Evolutionary conservation across 176 grass and related monocot genomes (phyloP), one percentile per base, ranked within the genome.

Genomic region (Hsuehochloa calcarea): DNA sequence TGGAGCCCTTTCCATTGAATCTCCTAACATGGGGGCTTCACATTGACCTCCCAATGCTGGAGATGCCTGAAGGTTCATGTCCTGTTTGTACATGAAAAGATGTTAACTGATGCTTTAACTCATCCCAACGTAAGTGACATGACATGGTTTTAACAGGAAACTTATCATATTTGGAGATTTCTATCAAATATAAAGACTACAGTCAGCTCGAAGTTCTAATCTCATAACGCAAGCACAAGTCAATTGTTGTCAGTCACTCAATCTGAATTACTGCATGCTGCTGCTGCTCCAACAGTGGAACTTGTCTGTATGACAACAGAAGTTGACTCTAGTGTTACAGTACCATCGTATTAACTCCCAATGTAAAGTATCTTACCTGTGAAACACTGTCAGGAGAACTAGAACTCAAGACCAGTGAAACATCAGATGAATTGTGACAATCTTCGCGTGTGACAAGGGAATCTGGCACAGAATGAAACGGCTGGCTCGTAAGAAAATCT

Each of bases 351-450:
- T 71, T 34, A 63, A 85, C 65, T 31, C 76, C 81, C 69, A 5
- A 38, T 80, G 80, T 40, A 71, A 75, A 88, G 43, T 45, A 65
- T 84, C 85, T 84, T 70, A 99, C 96, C 96, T 90, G 84, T 59
- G 91, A 79, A 40, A 81, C 79, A 74, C 71, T 71, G 25, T 85
- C 69, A 22, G 89, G 77, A 44, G 82, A 85, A 88, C 90, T 89
- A 84, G 91, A 91, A 88, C 80, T 96, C 65, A 89, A 86, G 79
- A 94, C 51, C 88, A 91, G 80, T 44, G 90, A 99, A 31, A 77
- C 79, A 68, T 92, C 80, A 82, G 90, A 94, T 39, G 77, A 86
- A 89, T 80, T 86, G 13, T 88, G 85, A 80, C 80, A 55, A 26
- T 80, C 80, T 87, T 87, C 89, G 89, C 90, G 86, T 22, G 60